Evolutionary conservation across 768 basidiomycete genomes (phyloP), one percentile per base, ranked within the genome.

Genomic region (Tephrocybe sp.): DNA sequence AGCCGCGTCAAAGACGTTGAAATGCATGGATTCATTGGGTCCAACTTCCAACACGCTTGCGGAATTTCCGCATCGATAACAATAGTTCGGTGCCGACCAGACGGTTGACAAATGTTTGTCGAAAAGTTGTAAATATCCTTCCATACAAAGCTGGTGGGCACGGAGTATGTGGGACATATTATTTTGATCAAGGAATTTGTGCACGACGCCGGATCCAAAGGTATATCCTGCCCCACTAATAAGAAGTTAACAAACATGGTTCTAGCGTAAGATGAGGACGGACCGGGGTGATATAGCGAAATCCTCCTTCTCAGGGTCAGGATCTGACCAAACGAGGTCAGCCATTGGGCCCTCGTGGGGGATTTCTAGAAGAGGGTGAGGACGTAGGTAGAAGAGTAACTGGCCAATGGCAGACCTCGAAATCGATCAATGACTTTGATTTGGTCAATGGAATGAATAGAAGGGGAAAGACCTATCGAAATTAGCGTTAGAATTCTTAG

Each of bases 271-370:
- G 53, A 44, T 53, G 44, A 49, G 52, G 56, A 70, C 80, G 49
- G 56, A 96, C 94, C 96, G 83, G 51, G 96, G 96, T 53, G 94
- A 97, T 70, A 99, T 98, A 23, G 97, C 96, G 66, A 98, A 99
- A 63, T 98, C 97, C 68, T 98, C 97, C 68, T 98, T 99, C 69
- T 99, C 97, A 33, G 92, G 84, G 72, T 99, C 97, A 32, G 97
- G 97, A 79, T 99, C 97, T 39, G 95, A 98, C 97, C 97, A 99
- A 1, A 99, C 97, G 23, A 99, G 80, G 78, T 99, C 97, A 11
- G 96, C 96, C 94, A 99, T 98, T 22, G 97, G 96, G 3, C 97
- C 97, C 69, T 99, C 97, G 61, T 98, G 97, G 38, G 97, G 97
- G 52, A 99, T 98, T 76, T 99, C 97, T 94, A 51, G 41, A 52